phyloP scores from a whole-genome alignment of 306 rosid genomes.

The Clitoria ternatea region DNA sequence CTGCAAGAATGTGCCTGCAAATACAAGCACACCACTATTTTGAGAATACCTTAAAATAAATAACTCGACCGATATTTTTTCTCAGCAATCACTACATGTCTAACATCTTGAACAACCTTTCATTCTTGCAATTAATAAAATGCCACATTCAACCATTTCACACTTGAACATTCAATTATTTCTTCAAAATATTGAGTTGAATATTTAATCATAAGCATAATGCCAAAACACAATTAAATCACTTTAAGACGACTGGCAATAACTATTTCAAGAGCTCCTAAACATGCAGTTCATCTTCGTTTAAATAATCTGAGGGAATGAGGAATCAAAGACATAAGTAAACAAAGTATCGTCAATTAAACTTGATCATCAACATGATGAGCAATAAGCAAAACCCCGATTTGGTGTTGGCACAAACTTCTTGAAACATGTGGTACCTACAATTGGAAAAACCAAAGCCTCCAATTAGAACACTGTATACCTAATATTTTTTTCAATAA shows the following conservation, averaged over 20 bases:
- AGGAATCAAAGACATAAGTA: neutral
- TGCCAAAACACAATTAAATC: neutral
- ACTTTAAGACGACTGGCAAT: neutral
- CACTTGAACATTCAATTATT: conserved; percentile 7
- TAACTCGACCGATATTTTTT: conserved; percentile 88
- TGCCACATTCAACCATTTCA: conserved; percentile 6
- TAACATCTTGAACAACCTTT: conserved; percentile 41
- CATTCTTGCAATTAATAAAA: conserved; percentile 16
- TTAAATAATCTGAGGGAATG: neutral
- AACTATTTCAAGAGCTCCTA: conserved; percentile 14
- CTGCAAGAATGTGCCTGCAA: conserved; percentile 80
- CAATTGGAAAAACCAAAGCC: conserved; percentile 13
- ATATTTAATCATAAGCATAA: neutral
- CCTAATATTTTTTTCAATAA: neutral
- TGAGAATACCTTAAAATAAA: conserved; percentile 91
- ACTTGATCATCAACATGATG: conserved; percentile 99
- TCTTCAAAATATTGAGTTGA: conserved; percentile 3
- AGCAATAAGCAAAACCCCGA: conserved; percentile 69
- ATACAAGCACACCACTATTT: conserved; percentile 89
- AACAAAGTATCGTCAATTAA: neutral
- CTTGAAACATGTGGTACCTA: conserved; percentile 74
- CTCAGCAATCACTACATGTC: conserved; percentile 49
- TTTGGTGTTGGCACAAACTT: conserved; percentile 61
- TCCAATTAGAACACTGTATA: conserved; percentile 18
- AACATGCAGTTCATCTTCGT: conserved; percentile 6